phyloP scores from a whole-genome alignment of 2,329 filamentous ascomycete species.

The Bisporella sp. region DNA sequence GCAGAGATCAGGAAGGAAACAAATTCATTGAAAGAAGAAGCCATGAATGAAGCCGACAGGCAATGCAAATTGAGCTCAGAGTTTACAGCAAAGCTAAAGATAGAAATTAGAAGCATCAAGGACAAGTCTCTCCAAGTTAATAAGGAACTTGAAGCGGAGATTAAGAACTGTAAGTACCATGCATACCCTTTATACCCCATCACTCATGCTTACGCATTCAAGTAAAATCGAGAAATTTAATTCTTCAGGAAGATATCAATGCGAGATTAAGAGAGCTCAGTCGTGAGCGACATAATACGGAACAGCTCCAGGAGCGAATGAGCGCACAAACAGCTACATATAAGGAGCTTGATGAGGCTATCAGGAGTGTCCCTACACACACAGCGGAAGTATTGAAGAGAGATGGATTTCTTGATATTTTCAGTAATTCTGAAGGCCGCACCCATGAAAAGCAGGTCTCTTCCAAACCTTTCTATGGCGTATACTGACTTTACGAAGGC shows the following conservation, averaged over 20 bases:
- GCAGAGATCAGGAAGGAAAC: slow-evolving; percentile 1
- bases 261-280: slow-evolving; percentile 9
- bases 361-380: slow-evolving; percentile 11
- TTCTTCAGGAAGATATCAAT: slow-evolving; percentile 11
- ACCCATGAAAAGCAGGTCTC: slow-evolving; percentile 25
- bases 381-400: slow-evolving; percentile 14
- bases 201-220: neutral
- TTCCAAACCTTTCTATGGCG: slow-evolving; percentile 2
- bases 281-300: slow-evolving; percentile 8
- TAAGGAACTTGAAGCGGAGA: neutral
- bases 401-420: slow-evolving; percentile 13
- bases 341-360: slow-evolving; percentile 15
- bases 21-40: neutral
- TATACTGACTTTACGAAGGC: slow-evolving; percentile 12
- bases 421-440: slow-evolving; percentile 9
- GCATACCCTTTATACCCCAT: neutral
- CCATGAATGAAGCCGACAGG: neutral
- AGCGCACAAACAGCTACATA: slow-evolving; percentile 7
- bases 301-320: slow-evolving; percentile 15
- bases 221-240: slow-evolving; percentile 1
- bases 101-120: too few relatives aligned
- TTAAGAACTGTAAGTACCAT: neutral
- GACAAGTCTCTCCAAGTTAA: neutral
- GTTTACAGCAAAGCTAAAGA: too few relatives aligned
- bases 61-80: too few relatives aligned